Percentiles rank a stretch among this genome's conserved stretches.
phyloP scores from a whole-genome alignment of 805 yeast genomes.

The Candida vaughaniae region DNA sequence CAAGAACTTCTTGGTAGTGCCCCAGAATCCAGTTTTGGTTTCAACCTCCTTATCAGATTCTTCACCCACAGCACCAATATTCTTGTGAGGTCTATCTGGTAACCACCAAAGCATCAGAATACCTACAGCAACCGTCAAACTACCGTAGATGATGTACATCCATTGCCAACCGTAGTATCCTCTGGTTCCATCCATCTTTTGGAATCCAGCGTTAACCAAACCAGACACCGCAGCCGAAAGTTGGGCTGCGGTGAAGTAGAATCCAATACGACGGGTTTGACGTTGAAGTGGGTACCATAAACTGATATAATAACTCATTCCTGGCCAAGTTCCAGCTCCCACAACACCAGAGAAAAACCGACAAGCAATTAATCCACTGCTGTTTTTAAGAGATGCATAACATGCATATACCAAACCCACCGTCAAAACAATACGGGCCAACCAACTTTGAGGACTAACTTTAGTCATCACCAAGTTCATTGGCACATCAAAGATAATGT shows the following conservation, averaged over 20 bases:
- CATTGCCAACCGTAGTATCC: conserved; percentile 86
- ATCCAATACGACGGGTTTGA: conserved; percentile 77
- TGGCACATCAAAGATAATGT: conserved; percentile 81
- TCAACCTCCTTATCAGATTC: background rate
- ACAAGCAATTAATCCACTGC: conserved; percentile 64
- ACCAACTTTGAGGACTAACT: conserved; percentile 82
- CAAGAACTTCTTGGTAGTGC: conserved; percentile 18
- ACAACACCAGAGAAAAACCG: conserved; percentile 73
- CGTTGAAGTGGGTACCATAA: conserved; percentile 83
- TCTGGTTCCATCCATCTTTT: conserved; percentile 67
- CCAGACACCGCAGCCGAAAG: conserved; percentile 90
- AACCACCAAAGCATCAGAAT: conserved; percentile 74
- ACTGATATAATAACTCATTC: conserved; percentile 78
- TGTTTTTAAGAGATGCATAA: conserved; percentile 57
- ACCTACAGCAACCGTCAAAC: conserved; percentile 63
- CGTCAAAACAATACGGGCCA: conserved; percentile 70
- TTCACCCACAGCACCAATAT: background rate
- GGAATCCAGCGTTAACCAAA: conserved; percentile 83
- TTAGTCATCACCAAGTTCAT: conserved; percentile 85
- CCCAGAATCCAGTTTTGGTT: conserved; percentile 1
- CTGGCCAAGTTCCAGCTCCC: conserved; percentile 91
- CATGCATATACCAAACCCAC: conserved; percentile 80
- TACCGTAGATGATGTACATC: conserved; percentile 79
- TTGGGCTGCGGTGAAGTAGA: conserved; percentile 90
- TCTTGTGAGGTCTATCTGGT: conserved; percentile 66